A percentile compares a stretch with the other conserved stretches of the same genome.
Conservation (phyloP, 208 protist genomes). For the Herpetomonas samuelpessoai region DNA sequence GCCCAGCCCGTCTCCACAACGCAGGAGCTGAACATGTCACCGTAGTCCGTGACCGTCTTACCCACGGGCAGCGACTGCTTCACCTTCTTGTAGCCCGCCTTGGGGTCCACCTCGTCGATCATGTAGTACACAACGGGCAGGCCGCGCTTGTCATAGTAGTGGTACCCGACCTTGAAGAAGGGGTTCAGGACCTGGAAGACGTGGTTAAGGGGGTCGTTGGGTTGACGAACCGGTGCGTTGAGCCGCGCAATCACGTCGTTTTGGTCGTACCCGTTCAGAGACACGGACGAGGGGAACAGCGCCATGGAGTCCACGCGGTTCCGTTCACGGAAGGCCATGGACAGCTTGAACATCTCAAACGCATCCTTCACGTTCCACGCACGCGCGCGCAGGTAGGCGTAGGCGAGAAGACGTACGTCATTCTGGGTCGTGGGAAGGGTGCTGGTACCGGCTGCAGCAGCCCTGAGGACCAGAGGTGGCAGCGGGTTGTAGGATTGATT, state of each 20-base stretch:
- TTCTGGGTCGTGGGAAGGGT: conserved; percentile 19
- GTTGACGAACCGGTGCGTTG: neutral
- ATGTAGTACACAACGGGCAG: conserved; percentile 49
- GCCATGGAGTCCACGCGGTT: conserved; percentile 12
- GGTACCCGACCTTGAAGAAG: conserved; percentile 25
- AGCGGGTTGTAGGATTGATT: conserved; percentile 10
- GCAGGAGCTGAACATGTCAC: conserved; percentile 24
- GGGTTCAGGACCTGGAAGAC: conserved; percentile 1
- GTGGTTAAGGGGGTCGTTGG: conserved; percentile 8
- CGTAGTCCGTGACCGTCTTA: conserved; percentile 25
- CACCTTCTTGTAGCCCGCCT: conserved; percentile 23
- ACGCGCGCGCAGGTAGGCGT: conserved; percentile 15
- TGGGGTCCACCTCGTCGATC: conserved; percentile 31
- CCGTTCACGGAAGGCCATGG: conserved; percentile 8
- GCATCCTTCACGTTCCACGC: conserved; percentile 23
- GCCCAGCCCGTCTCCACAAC: conserved; percentile 32
- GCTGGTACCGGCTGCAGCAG: conserved; percentile 6
- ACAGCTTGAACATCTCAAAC: conserved; percentile 13
- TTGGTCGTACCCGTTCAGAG: conserved; percentile 18
- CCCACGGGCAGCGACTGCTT: conserved; percentile 40
- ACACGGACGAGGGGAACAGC: conserved; percentile 16
- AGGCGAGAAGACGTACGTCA: conserved; percentile 21
- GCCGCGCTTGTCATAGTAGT: conserved; percentile 56
- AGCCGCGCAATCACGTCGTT: conserved; percentile 14
- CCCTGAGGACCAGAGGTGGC: conserved; percentile 8